Base-by-base conservation (phyloP, 2,329 filamentous ascomycete species). In the Clonostachys chloroleuca region DNA sequence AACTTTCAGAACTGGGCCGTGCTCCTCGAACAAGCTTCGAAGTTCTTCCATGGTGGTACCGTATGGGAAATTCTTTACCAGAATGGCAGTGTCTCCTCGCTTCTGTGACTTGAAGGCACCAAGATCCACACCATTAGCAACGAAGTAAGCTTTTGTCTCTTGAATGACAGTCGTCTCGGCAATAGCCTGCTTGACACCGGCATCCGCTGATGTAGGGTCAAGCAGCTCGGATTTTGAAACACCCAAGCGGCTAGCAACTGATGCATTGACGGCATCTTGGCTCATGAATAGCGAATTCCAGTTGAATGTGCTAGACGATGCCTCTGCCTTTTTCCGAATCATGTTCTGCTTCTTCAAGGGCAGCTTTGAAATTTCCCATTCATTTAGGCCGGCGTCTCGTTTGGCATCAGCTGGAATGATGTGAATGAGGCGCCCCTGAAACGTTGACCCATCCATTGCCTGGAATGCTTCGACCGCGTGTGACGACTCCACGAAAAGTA, bases 241-340 rank as follows among this genome's bases (percentile, higher is more conserved):
- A 42, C 92, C 92, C 48, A 99, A 77, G 46, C 92, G 86, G 60
- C 86, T 83, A 43, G 94, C 90, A 51, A 96, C 83, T 6, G 92
- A 95, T 43, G 89, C 84, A 68, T 96, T 92, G 45, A 99, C 91
- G 44, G 94, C 89, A 72, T 99, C 92, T 70, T 90, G 87, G 67
- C 87, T 96, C 88, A 99, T 95, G 67, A 94, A 99, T n/a, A 99
- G 75, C n/a, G 92, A 92, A 72, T 99, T 99, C 94, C 94, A 99
- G 64, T 92, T 96, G 70, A 97, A 97, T 2, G 81, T 83, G 43
- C 80, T 83, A 33, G 84, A 86, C 9, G 87, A 78, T 18, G 92
- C 89, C 58, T 92, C 86, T 44, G 85, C 79, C 68, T 89, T 95
- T 59, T 87, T 88, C 63, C 87, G 89, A 55, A 97, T 87, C 59